Conservation (phyloP, 441 rosid genomes). For the Kokia cookei region DNA sequence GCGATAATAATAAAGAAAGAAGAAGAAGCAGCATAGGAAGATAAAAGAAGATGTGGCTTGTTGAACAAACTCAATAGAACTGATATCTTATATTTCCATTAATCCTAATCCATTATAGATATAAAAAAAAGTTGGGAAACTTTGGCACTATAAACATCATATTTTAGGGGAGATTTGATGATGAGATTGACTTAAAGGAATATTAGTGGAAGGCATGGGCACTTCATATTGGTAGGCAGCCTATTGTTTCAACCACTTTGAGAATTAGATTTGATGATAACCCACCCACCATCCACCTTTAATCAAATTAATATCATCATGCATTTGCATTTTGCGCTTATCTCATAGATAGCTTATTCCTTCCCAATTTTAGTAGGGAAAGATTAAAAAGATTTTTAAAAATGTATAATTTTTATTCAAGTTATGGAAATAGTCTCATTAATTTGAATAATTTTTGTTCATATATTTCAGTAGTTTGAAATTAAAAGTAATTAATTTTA, state of each 20-base stretch:
- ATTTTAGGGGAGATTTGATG: not conserved
- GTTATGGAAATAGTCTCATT: too few relatives aligned
- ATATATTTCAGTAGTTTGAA: too few relatives aligned
- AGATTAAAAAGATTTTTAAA: too few relatives aligned
- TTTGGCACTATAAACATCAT: not conserved
- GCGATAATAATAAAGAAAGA: not conserved
- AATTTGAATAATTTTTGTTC: too few relatives aligned
- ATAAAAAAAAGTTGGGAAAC: not conserved
- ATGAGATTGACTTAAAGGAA: not conserved
- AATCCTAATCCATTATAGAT: not conserved
- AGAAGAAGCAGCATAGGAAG: not conserved
- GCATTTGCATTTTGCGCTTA: not conserved
- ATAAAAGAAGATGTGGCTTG: not conserved
- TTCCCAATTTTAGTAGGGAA: too few relatives aligned
- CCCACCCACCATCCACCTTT: not conserved
- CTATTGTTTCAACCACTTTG: not conserved
- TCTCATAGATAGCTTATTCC: too few relatives aligned
- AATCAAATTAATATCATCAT: not conserved
- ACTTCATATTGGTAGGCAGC: not conserved
- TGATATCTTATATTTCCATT: not conserved
- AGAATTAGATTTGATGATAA: not conserved
- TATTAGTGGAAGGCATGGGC: not conserved
- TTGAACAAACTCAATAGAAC: slow-evolving; percentile 3
- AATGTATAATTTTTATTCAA: too few relatives aligned
- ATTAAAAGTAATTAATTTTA: too few relatives aligned